A percentile compares a stretch with the other conserved stretches of the same genome.
Conservation (phyloP, 1,284 basidiomycete genomes). For the Phellopilus nigrolimitatus region DNA sequence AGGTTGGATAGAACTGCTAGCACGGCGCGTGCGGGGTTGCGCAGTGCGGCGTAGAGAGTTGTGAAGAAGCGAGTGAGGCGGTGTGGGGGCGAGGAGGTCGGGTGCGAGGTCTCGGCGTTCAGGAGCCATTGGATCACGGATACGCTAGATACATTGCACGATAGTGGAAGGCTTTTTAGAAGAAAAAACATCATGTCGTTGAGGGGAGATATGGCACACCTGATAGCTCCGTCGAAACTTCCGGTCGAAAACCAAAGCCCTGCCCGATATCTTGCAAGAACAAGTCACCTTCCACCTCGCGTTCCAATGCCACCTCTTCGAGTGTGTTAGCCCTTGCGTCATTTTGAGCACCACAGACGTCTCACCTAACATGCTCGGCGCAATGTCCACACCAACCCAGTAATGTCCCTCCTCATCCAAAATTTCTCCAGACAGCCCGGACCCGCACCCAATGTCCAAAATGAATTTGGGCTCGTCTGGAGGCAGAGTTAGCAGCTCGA, state of each 20-base stretch:
- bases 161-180: background rate
- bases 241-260: conserved; percentile 95
- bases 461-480: conserved; percentile 74
- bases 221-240: conserved; percentile 97
- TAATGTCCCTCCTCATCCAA: conserved; percentile 91
- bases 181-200: no score
- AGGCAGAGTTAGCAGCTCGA: conserved; percentile 87
- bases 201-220: conserved; percentile 42
- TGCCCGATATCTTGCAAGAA: conserved; percentile 93
- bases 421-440: conserved; percentile 97
- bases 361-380: conserved; percentile 94
- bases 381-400: conserved; percentile 95
- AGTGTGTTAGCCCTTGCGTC: no score
- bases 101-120: conserved; percentile 92
- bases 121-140: conserved; percentile 99
- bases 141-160: conserved; percentile 51
- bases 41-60: conserved; percentile 87
- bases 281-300: conserved; percentile 91
- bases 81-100: conserved; percentile 88
- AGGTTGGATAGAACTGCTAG: conserved; percentile 96
- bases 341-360: no score
- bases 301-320: conserved; percentile 87
- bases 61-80: conserved; percentile 94
- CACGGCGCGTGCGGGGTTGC: conserved; percentile 89
- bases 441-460: conserved; percentile 96